phyloP scores from a whole-genome alignment of 176 grass and related monocot genomes.

The Canna indica region DNA sequence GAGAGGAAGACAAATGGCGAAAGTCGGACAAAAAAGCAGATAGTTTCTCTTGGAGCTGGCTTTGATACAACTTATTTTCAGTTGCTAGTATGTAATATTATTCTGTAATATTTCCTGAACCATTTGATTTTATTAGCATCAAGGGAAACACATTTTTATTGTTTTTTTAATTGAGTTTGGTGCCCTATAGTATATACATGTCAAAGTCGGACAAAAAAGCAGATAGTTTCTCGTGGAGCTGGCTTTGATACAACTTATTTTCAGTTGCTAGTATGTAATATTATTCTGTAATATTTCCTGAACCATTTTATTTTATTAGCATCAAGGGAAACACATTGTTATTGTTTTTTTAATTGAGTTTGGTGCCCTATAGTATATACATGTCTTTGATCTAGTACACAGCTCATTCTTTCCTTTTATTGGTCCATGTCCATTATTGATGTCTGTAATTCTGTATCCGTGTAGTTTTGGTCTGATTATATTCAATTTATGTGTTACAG shows the following conservation, averaged over 20 bases:
- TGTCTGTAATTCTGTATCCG: not conserved
- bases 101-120: not conserved
- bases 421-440: no score
- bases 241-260: constrained; percentile 96
- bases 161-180: not conserved
- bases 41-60: constrained; percentile 87
- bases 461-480: not conserved
- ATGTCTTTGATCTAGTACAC: not conserved
- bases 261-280: constrained; percentile 50
- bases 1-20: constrained; percentile 19
- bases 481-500: constrained; percentile 17
- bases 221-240: constrained; percentile 87
- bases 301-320: no score
- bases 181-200: no score
- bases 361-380: not conserved
- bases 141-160: not conserved
- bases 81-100: constrained; percentile 39
- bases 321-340: not conserved
- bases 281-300: no score
- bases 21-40: constrained; percentile 50
- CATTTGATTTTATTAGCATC: not conserved
- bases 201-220: constrained; percentile 35
- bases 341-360: not conserved
- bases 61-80: constrained; percentile 96
- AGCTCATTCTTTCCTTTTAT: not conserved